Conservation (phyloP, 768 basidiomycete species). For the Mycena albidolilacea region DNA sequence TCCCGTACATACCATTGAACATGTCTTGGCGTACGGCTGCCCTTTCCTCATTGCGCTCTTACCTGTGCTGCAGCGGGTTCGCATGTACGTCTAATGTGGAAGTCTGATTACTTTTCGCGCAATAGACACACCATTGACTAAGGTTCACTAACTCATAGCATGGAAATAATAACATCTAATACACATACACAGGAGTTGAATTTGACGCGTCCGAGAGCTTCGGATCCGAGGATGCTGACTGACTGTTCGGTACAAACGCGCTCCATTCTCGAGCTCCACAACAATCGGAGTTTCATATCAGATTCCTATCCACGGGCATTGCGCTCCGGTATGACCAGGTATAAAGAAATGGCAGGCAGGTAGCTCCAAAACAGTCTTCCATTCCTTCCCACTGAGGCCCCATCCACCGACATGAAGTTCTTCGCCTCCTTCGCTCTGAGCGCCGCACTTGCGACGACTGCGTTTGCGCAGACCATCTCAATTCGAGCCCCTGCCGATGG, state of each 20-base stretch:
- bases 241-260: not conserved
- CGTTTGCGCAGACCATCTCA: not conserved
- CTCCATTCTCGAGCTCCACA: not conserved
- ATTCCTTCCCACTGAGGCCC: not conserved
- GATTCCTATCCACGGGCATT: too few relatives aligned
- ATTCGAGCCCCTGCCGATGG: not conserved
- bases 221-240: not conserved
- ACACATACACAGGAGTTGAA: not conserved
- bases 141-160: not conserved
- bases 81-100: not conserved
- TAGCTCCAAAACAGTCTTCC: not conserved
- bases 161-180: not conserved
- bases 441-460: not conserved
- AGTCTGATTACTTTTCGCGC: not conserved
- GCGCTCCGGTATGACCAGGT: not conserved
- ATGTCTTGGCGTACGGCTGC: not conserved
- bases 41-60: not conserved
- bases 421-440: not conserved
- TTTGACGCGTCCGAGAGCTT: not conserved
- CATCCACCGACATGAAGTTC: not conserved
- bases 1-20: too few relatives aligned
- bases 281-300: too few relatives aligned
- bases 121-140: not conserved
- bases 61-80: not conserved
- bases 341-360: not conserved